A percentile compares a stretch with the other conserved stretches of the same genome.
Conservation (phyloP, 2,329 filamentous ascomycete species). For the Colletotrichum kahawae region DNA sequence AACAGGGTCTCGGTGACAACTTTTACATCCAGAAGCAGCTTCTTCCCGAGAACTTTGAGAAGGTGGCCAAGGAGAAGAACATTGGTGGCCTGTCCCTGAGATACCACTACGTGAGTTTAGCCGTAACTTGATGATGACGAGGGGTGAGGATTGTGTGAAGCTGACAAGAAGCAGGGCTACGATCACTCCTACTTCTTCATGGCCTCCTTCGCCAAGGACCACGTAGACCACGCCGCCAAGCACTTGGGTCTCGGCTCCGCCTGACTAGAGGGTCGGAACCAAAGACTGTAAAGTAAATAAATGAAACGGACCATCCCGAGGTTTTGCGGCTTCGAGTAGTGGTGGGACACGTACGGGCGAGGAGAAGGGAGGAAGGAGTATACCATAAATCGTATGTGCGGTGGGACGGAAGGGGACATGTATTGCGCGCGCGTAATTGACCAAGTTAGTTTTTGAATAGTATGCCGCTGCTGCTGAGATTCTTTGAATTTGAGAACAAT, state of each 20-base stretch:
- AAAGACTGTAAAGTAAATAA: conserved; percentile 9
- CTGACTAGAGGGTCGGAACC: conserved; percentile 12
- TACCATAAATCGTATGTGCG: conserved; percentile 2
- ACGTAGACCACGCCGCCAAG: conserved; percentile 91
- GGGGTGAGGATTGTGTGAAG: background rate
- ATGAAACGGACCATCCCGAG: background rate
- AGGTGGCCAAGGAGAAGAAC: conserved; percentile 78
- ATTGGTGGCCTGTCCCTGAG: conserved; percentile 76
- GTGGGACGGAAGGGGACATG: background rate
- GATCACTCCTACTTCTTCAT: conserved; percentile 99
- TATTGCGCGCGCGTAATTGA: background rate
- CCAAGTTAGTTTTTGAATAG: background rate
- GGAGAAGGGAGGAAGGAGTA: background rate
- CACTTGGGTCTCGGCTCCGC: conserved; percentile 57
- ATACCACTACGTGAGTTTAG: conserved; percentile 72
- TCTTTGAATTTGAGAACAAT: conserved; percentile 17
- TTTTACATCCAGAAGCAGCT: conserved; percentile 96
- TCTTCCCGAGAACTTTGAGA: conserved; percentile 89
- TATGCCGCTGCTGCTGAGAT: conserved; percentile 12
- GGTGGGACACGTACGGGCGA: background rate
- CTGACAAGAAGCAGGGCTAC: conserved; percentile 66
- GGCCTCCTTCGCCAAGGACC: conserved; percentile 86
- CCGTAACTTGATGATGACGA: background rate
- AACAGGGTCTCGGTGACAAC: conserved; percentile 88
- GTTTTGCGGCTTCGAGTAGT: background rate